Evolutionary conservation across 495 filamentous ascomycete genomes (phyloP), one percentile per base, ranked within the genome.

Genomic region (Penicillium nucicola): DNA sequence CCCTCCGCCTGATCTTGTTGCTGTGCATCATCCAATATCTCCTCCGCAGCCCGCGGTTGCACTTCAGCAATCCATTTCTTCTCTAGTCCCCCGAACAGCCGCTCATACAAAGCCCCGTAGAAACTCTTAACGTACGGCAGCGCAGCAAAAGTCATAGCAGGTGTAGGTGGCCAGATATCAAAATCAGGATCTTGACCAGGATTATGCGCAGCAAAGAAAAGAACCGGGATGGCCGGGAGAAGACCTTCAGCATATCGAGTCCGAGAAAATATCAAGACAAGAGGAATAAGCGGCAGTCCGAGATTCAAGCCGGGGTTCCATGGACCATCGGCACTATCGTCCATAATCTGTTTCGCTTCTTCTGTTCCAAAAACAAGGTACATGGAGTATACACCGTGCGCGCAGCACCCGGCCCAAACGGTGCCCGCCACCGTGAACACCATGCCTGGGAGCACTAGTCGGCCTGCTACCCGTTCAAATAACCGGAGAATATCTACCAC

Each of bases 141-240:
- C 3, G 84, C 60, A 0, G 82, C 75, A 50, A 93, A 71, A 13
- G 84, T 83, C 75, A 88, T 80, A n/a, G 80, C 76, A 3, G 86
- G 79, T 18, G 82, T 88, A 0, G 88, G 88, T 12, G 89, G 89
- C 89, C 89, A 95, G 13, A 77, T 52, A 15, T 74, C 65, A 10
- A 74, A 52, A 5, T 73, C 66, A 10, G 74, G 58, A n/a, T 76
- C 68, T 10, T 75, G 65, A 1, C 61, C 61, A 0, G 76, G 72
- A 32, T 64, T 67, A 39, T 75, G 71, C 10, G 74, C 76, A 11
- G 77, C 77, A 60, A 84, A 81, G 60, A 84, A 86, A 25, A 84
- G 57, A 20, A 88, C 75, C 1, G 84, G 83, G 18, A 87, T 66
- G 14, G 84, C 74, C 4, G 86, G 80, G 37, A 87, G 72, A 4